A percentile compares a stretch with the other conserved stretches of the same genome.
phyloP scores from a whole-genome alignment of 345 rosid species.

The Erucastrum elatum region DNA sequence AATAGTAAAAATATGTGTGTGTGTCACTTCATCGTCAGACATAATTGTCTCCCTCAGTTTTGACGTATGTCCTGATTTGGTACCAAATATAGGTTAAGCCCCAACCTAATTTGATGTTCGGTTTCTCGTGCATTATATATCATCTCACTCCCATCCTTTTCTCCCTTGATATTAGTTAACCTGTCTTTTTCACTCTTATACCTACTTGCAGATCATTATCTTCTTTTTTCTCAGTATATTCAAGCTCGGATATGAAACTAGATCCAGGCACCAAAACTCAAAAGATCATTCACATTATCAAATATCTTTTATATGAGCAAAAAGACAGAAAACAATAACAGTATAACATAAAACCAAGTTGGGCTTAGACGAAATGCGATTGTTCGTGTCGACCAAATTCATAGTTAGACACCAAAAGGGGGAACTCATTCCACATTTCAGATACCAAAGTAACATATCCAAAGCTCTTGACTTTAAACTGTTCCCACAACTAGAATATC shows the following conservation, averaged over 20 bases:
- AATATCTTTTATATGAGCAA: no score
- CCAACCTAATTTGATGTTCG: slow-evolving; percentile 34
- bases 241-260: neutral
- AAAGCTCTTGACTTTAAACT: slow-evolving; percentile 15
- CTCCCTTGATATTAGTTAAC: slow-evolving; percentile 20
- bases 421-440: slow-evolving; percentile 20
- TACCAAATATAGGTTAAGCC: slow-evolving; percentile 34
- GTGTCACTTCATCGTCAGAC: slow-evolving; percentile 34
- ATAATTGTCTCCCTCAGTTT: slow-evolving; percentile 31
- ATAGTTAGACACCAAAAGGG: no score
- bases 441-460: slow-evolving; percentile 14
- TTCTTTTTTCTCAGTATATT: neutral
- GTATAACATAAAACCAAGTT: no score
- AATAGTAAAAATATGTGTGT: slow-evolving; percentile 10
- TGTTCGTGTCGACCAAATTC: no score
- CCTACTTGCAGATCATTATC: neutral
- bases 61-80: slow-evolving; percentile 33
- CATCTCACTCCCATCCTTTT: neutral
- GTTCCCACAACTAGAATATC: slow-evolving; percentile 10
- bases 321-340: no score
- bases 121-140: neutral
- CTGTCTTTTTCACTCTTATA: slow-evolving; percentile 22
- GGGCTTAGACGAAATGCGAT: no score
- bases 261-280: neutral
- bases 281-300: no score